Evolutionary conservation across 1,284 basidiomycete species (phyloP), one percentile per base, ranked within the genome.

Genomic region (Leccinum fuscescens): DNA sequence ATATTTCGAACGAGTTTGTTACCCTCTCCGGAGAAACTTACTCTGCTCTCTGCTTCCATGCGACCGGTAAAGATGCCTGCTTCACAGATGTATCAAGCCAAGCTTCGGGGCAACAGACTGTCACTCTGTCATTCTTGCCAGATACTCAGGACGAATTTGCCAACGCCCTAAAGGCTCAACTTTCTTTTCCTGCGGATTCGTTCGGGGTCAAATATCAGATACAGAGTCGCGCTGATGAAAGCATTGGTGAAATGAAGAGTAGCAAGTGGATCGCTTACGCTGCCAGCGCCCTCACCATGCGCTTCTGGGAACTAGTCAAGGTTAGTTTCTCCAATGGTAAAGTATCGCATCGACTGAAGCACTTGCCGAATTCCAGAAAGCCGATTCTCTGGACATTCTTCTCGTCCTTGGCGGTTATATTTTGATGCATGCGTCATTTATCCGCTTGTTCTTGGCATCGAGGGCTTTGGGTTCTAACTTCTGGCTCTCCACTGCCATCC

Each of bases 391-490:
- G 22, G 96, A 99, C 76, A 98, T 99, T 70, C 82, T 96, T 58
- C 89, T 98, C 66, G 94, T 99, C 70, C 85, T 98, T n/a, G 84
- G 90, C 5, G 97, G 96, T 29, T 99, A 99, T 76, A 77, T 96
- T 56, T 82, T 98, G 60, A 99, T 99, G 96, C 96, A 98, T 78
- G 82, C 82, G 29, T 96, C 96, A 1, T 98, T 99, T 78, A 88
- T 94, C 74, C 89, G 94, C 60, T 83, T 97, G 49, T 90, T 96
- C 78, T 80, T 90, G 66, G 90, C 93, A 66, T 94, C 94, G 67
- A 86, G 94, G 53, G 88, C 89, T 33, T 83, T 98, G 33, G 94
- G 94, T 22, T 92, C 89, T 56, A 91, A 90, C 71, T 94, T 96
- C 73, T 96, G 92, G 89, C 84, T 98, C 51, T 92, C 89, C 9